These are phyloP conservation scores for Clonostachys solani DNA, from an alignment of 2,329 filamentous ascomycete genomes.

Conservation along the genomic window DNA sequence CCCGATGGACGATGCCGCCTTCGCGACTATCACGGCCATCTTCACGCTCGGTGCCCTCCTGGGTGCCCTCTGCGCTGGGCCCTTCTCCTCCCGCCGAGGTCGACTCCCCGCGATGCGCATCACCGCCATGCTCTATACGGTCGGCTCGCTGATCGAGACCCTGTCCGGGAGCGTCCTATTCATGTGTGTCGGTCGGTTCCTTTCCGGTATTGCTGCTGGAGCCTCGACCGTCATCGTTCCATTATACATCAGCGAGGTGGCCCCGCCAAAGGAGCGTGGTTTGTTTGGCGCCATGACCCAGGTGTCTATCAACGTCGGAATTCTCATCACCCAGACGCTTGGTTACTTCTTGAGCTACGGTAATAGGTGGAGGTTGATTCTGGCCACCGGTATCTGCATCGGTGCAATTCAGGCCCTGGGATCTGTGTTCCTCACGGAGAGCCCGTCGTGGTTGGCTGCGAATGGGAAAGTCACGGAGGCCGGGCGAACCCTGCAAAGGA, in stretches of 20 bases:
- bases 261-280: conserved; percentile 69
- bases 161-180: conserved; percentile 62
- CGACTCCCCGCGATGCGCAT: conserved; percentile 71
- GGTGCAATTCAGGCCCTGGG: conserved; percentile 64
- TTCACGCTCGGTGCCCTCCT: conserved; percentile 87
- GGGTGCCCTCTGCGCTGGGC: conserved; percentile 77
- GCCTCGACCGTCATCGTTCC: conserved; percentile 90
- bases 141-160: conserved; percentile 74
- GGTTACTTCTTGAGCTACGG: conserved; percentile 85
- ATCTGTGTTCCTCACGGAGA: conserved; percentile 77
- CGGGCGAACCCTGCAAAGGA: conserved; percentile 64
- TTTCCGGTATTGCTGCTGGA: conserved; percentile 82
- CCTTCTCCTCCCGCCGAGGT: conserved; percentile 72
- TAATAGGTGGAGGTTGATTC: conserved; percentile 76
- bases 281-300: conserved; percentile 86
- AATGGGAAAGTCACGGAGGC: conserved; percentile 59
- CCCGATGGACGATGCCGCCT: conserved; percentile 76
- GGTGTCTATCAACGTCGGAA: conserved; percentile 89
- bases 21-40: conserved; percentile 83
- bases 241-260: conserved; percentile 89
- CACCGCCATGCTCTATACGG: conserved; percentile 71
- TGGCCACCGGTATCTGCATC: conserved; percentile 68
- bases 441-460: conserved; percentile 79
- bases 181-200: conserved; percentile 69
- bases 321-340: conserved; percentile 75